Conservation (phyloP, 2,329 filamentous ascomycete genomes). For the Sordariomycetes sp. region DNA sequence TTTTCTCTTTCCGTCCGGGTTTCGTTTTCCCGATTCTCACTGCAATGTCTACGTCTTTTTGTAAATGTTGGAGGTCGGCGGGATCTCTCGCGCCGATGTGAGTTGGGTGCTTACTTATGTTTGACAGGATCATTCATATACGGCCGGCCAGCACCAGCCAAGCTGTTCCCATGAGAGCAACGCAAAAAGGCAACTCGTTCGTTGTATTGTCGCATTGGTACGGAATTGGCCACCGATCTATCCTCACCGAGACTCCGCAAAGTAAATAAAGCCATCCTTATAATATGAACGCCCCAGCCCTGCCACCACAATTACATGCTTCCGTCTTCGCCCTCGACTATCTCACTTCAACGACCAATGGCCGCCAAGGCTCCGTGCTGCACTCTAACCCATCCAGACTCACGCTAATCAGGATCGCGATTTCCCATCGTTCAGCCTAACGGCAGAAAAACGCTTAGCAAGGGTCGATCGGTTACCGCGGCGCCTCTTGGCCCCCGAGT, state of each 20-base stretch:
- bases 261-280: conserved; percentile 1
- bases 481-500: conserved; percentile 3
- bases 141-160: too few relatives aligned
- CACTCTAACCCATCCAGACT: conserved; percentile 2
- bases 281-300: neutral
- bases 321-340: neutral
- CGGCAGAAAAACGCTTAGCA: conserved; percentile 57
- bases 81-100: too few relatives aligned
- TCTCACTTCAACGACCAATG: neutral
- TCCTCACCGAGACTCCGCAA: neutral
- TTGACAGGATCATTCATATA: too few relatives aligned
- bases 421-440: conserved; percentile 43
- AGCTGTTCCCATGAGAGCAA: neutral
- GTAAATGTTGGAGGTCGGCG: too few relatives aligned
- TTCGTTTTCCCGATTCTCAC: too few relatives aligned
- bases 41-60: too few relatives aligned
- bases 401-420: neutral
- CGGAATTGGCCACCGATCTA: neutral
- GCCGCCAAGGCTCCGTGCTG: neutral
- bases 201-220: neutral
- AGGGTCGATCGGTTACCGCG: conserved; percentile 13
- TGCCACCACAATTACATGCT: conserved; percentile 2
- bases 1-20: neutral
- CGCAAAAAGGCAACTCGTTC: neutral
- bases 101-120: too few relatives aligned